Conservation (phyloP, 139 green algal genomes). For the Coccomyxa sp. region DNA sequence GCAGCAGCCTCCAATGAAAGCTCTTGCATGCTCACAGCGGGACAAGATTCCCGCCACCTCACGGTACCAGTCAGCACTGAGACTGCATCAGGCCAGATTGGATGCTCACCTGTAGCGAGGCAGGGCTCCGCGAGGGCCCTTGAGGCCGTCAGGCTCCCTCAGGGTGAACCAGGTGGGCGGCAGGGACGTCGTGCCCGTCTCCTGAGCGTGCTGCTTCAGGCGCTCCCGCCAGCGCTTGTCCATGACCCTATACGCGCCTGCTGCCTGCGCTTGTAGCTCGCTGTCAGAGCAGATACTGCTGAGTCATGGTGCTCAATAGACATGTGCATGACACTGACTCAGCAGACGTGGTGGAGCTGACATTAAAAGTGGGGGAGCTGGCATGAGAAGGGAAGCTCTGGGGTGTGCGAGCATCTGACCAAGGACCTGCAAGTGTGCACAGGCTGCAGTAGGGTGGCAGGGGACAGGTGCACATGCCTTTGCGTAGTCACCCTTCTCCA, state of each 20-base stretch:
- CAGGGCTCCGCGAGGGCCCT: too few relatives aligned
- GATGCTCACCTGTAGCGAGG: background rate
- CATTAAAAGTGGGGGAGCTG: background rate
- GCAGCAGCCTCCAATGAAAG: background rate
- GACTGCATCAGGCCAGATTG: background rate
- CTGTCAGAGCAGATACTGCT: too few relatives aligned
- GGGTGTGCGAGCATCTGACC: too few relatives aligned
- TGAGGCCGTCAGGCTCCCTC: background rate
- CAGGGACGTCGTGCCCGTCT: background rate
- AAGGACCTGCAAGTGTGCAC: too few relatives aligned
- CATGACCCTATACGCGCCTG: background rate
- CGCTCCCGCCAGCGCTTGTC: background rate
- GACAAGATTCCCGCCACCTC: too few relatives aligned
- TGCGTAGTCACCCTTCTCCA: background rate
- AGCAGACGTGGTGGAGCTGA: background rate
- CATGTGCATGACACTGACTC: background rate
- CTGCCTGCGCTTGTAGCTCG: too few relatives aligned
- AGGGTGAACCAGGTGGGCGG: background rate
- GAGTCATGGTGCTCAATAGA: background rate
- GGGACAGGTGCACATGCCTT: background rate
- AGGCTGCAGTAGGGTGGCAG: too few relatives aligned
- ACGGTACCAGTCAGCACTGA: background rate
- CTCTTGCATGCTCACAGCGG: background rate
- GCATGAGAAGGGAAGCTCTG: background rate
- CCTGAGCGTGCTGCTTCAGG: background rate